Base-by-base conservation (phyloP, 2,329 filamentous ascomycete species). In the Xylaria digitata region DNA sequence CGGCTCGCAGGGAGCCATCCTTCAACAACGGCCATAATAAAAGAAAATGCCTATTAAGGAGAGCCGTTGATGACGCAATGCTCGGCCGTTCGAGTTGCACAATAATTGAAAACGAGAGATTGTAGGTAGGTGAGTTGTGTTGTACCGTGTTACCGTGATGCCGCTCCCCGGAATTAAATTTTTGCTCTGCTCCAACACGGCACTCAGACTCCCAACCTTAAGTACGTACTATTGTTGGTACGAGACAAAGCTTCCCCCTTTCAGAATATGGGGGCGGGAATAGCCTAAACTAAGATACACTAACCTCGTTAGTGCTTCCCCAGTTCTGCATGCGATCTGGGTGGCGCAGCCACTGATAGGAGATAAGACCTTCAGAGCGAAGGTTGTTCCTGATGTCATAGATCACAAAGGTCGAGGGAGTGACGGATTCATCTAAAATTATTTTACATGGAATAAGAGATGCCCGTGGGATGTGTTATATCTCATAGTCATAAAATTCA, bases 1-100 rank as follows among this genome's bases (percentile, higher is more conserved):
- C 82, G 82, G 63, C 83, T 86, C 0, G 87, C 85, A 17, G 88
- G 88, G 68, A 88, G 78, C 85, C 86, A 89, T 65, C 80, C 82
- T 70, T 85, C 76, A 42, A 88, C 73, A 55, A 87, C 75, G 11
- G 83, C 80, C 82, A 86, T 85, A 63, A 53, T 72, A 40, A 40
- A 9, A 8, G 37, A 49, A 54, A 32, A 19, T 32, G 13, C 6
- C 8, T 32, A 19, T 37, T 23, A 30, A 19, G 1, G 0, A 17
- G 9, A 37, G 6, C 2, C 30, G 50, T 26, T 19, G 34, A 52
- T 58, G 21, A 57, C 50, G 65, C 23, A 45, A 11, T 17, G 21
- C 42, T 32, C 7, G 11, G 32, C 23, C 48, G 37, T 30, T 17
- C 30, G 37, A 32, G 57, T 42, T 6, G 32, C 4, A 55, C 40